Conservation (phyloP, 352 stramenopile species). For the Aphanomyces cochlioides region DNA sequence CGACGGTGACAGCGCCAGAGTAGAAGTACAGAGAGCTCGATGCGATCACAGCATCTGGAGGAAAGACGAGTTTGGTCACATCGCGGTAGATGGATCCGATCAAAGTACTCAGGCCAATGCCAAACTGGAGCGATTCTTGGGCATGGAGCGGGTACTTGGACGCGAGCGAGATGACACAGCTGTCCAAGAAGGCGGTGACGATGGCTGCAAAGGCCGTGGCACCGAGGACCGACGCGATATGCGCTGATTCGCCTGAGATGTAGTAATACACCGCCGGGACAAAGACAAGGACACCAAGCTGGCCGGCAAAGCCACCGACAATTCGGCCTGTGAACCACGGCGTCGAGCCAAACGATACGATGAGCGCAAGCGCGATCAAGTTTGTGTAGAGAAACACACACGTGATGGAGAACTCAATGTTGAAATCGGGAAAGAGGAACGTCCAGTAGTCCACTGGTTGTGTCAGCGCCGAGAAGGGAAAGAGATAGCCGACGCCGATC, state of each 20-base stretch:
- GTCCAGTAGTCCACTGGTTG: constrained; percentile 88
- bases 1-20: constrained; percentile 70
- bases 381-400: constrained; percentile 85
- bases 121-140: constrained; percentile 79
- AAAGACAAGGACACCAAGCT: constrained; percentile 66
- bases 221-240: constrained; percentile 60
- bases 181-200: constrained; percentile 79
- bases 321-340: constrained; percentile 71
- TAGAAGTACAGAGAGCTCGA: constrained; percentile 85
- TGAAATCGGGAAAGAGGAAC: constrained; percentile 79
- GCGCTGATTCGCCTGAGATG: constrained; percentile 57
- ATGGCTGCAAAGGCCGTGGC: constrained; percentile 61
- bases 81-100: constrained; percentile 80
- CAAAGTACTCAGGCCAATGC: constrained; percentile 73
- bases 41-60: constrained; percentile 47
- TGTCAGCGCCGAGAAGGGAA: constrained; percentile 84
- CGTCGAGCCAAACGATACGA: constrained; percentile 58
- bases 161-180: constrained; percentile 74
- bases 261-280: constrained; percentile 78
- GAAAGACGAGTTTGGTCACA: constrained; percentile 78
- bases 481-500: constrained; percentile 77
- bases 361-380: constrained; percentile 52
- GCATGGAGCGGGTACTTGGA: constrained; percentile 73
- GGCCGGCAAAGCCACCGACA: constrained; percentile 70
- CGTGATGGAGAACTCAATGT: constrained; percentile 83